Percentiles rank a stretch among this genome's conserved stretches.
Conservation (phyloP, 805 yeast species). For the Metschnikowia koreensis region DNA sequence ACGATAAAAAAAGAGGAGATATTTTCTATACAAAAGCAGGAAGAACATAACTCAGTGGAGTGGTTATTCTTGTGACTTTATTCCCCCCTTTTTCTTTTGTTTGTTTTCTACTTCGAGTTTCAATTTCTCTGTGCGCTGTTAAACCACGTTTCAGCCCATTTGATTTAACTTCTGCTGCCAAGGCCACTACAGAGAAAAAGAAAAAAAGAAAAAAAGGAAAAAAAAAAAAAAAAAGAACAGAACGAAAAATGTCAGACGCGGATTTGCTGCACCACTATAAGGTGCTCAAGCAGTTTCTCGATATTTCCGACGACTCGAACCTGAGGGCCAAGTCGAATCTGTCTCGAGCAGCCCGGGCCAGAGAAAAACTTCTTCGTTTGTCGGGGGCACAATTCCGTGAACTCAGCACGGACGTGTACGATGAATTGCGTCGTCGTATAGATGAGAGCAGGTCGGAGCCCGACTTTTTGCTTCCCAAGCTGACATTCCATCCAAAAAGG, state of each 20-base stretch:
- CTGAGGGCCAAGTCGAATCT: constrained; percentile 43
- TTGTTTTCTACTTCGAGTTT: no score
- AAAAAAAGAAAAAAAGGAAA: no score
- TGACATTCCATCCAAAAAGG: constrained; percentile 84
- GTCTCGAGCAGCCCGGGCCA: constrained; percentile 73
- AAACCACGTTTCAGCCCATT: no score
- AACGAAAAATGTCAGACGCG: constrained; percentile 15
- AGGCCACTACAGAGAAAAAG: neutral
- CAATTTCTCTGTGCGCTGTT: no score
- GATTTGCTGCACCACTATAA: constrained; percentile 46
- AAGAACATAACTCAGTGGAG: no score
- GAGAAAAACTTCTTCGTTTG: constrained; percentile 79
- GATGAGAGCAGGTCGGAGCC: constrained; percentile 58
- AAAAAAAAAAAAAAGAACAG: no score
- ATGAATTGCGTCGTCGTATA: constrained; percentile 81
- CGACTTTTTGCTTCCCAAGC: constrained; percentile 64
- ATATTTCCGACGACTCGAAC: constrained; percentile 44
- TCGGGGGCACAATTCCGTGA: constrained; percentile 83
- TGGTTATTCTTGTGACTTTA: no score
- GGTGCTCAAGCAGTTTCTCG: constrained; percentile 51
- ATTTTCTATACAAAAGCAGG: no score
- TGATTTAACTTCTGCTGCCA: no score
- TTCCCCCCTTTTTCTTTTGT: no score
- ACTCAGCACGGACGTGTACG: constrained; percentile 90
- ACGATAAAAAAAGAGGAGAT: no score